Conservation (phyloP, 2,329 filamentous ascomycete genomes). For the Colletotrichum gloeosporioides region DNA sequence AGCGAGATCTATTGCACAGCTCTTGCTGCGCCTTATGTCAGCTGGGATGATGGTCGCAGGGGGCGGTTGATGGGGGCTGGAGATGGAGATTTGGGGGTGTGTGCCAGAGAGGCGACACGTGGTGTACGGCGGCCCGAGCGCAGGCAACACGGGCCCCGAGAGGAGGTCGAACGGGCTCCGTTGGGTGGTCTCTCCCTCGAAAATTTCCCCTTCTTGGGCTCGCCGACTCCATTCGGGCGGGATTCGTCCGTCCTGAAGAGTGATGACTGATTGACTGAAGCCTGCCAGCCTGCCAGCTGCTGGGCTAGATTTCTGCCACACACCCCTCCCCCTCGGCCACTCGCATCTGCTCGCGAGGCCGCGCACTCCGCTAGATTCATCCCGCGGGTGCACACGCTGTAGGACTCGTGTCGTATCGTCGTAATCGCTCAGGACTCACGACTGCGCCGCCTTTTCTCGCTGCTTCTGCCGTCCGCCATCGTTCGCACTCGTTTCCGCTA, state of each 20-base stretch:
- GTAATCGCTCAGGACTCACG: conserved; percentile 2
- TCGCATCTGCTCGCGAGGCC: conserved; percentile 7
- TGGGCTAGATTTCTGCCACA: not conserved
- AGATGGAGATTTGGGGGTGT: not conserved
- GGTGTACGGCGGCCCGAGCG: conserved; percentile 1
- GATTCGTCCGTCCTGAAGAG: not conserved
- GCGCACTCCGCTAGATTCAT: not conserved
- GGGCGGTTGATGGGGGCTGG: not conserved
- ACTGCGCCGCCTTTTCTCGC: not conserved
- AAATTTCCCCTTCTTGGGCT: not conserved
- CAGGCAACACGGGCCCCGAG: not conserved
- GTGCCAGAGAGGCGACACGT: conserved; percentile 1
- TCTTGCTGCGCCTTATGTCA: conserved; percentile 13
- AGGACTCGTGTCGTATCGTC: conserved; percentile 16
- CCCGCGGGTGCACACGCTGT: not conserved
- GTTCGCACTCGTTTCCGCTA: conserved; percentile 2
- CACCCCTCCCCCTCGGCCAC: not conserved
- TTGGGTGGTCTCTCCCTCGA: not conserved
- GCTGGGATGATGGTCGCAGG: conserved; percentile 1
- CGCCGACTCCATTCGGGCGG: conserved; percentile 1
- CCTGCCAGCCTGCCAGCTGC: not conserved
- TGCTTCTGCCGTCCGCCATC: not conserved
- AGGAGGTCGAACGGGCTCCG: not conserved
- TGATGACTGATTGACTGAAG: not conserved
- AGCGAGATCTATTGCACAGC: conserved; percentile 2